A percentile compares a stretch with the other conserved stretches of the same genome.
Conservation (phyloP, 2,329 filamentous ascomycete species). For the Bipolaris bicolor region DNA sequence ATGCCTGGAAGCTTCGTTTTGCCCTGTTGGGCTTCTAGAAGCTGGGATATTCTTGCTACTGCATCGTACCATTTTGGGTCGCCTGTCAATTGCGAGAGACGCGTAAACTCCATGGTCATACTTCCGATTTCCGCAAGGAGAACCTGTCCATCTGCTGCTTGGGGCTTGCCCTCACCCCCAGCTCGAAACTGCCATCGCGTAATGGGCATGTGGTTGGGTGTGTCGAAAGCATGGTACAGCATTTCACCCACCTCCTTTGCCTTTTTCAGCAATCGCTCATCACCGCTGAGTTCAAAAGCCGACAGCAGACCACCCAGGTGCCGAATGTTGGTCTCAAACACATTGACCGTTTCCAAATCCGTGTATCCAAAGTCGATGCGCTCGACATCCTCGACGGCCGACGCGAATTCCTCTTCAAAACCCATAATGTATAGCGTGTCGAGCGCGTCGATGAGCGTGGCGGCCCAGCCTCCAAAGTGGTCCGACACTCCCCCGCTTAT, state of each 20-base stretch:
- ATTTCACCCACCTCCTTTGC: conserved; percentile 80
- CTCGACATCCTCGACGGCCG: conserved; percentile 52
- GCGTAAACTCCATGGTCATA: conserved; percentile 56
- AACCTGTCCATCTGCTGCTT: conserved; percentile 50
- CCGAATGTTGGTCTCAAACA: conserved; percentile 66
- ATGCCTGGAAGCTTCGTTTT: conserved; percentile 55
- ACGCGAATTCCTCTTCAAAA: conserved; percentile 55
- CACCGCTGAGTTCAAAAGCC: conserved; percentile 85
- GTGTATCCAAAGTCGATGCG: conserved; percentile 53
- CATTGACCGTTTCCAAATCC: conserved; percentile 51
- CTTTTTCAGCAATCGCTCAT: conserved; percentile 75
- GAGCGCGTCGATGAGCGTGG: conserved; percentile 54
- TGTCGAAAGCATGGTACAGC: conserved; percentile 84
- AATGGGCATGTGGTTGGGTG: conserved; percentile 87
- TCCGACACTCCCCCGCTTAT: conserved; percentile 51
- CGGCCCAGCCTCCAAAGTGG: conserved; percentile 57
- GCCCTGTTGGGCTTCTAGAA: conserved; percentile 52
- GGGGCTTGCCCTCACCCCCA: conserved; percentile 46
- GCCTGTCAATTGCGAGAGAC: conserved; percentile 53
- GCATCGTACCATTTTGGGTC: conserved; percentile 57
- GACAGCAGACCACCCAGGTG: conserved; percentile 86
- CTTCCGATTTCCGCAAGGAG: conserved; percentile 57
- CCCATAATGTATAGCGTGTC: conserved; percentile 58
- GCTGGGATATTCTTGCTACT: conserved; percentile 51
- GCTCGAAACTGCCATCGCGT: conserved; percentile 53